A percentile compares a stretch with the other conserved stretches of the same genome.
These are phyloP conservation scores for Lichtheimia ornata DNA, from an alignment of 371 early-diverging fungal species.

Conservation along the genomic window DNA sequence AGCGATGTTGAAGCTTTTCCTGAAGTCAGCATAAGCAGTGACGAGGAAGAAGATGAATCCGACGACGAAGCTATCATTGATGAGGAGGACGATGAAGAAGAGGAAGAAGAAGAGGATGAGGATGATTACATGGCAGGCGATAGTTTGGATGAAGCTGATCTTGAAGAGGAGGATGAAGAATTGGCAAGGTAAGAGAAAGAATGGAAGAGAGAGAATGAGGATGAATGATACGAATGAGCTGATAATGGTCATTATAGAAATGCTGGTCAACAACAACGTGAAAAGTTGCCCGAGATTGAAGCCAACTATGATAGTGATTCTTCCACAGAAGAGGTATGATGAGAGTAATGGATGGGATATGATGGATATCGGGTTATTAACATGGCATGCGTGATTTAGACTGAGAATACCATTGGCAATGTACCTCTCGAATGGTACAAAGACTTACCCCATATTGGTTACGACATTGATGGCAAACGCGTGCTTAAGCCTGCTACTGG, in stretches of 20 bases:
- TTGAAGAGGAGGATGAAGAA: slow-evolving; percentile 45
- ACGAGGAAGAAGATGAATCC: slow-evolving; percentile 35
- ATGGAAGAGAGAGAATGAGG: background rate
- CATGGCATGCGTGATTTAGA: slow-evolving; percentile 24
- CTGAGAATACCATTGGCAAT: slow-evolving; percentile 86
- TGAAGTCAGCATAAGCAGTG: slow-evolving; percentile 39
- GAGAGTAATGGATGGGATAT: background rate
- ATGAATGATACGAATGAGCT: background rate
- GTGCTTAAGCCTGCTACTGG: slow-evolving; percentile 84
- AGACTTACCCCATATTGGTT: slow-evolving; percentile 95
- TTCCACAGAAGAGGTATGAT: slow-evolving; percentile 83
- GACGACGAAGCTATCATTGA: slow-evolving; percentile 34
- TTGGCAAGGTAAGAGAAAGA: slow-evolving; percentile 15
- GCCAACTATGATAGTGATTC: slow-evolving; percentile 89
- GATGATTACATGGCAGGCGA: slow-evolving; percentile 41
- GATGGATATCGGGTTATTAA: background rate
- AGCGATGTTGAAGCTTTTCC: slow-evolving; percentile 47
- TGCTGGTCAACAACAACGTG: background rate
- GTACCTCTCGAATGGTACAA: slow-evolving; percentile 96
- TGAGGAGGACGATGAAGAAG: slow-evolving; percentile 37
- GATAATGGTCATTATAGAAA: background rate
- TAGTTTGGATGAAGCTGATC: slow-evolving; percentile 47
- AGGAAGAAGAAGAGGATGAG: slow-evolving; percentile 33
- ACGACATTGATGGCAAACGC: slow-evolving; percentile 90
- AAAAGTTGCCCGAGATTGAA: slow-evolving; percentile 80